phyloP scores from a whole-genome alignment of 768 basidiomycete species.

The Termitomyces titanicus region DNA sequence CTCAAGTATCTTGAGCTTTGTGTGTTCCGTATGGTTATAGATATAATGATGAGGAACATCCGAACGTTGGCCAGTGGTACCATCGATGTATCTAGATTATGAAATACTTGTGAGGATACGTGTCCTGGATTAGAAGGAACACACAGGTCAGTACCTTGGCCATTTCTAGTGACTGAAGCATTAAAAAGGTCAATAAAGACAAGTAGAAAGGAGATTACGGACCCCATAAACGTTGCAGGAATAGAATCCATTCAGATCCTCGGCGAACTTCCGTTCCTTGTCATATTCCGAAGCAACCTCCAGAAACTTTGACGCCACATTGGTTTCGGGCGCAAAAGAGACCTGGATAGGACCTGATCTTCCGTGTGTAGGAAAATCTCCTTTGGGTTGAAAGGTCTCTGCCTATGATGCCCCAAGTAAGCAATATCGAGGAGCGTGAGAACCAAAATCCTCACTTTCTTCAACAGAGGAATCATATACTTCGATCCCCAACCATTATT shows the following conservation, averaged over 20 bases:
- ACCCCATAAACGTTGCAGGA: constrained; percentile 46
- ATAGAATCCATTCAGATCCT: constrained; percentile 47
- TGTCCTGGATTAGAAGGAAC: no score
- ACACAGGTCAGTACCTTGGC: constrained; percentile 37
- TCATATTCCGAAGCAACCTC: constrained; percentile 44
- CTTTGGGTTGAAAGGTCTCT: constrained; percentile 33
- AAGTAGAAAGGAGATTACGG: constrained; percentile 12
- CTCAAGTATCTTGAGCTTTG: constrained; percentile 38
- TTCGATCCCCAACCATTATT: constrained; percentile 62
- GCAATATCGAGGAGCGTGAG: background rate
- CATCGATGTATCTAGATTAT: constrained; percentile 47
- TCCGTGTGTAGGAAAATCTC: constrained; percentile 37
- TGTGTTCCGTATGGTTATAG: constrained; percentile 41
- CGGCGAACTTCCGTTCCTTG: constrained; percentile 34
- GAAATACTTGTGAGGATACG: background rate
- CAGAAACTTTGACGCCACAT: constrained; percentile 46
- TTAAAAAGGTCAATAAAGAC: background rate
- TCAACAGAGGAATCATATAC: constrained; percentile 52
- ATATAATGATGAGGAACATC: constrained; percentile 51
- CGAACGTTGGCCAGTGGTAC: constrained; percentile 48
- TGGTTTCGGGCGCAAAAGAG: constrained; percentile 34
- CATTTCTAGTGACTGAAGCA: constrained; percentile 34
- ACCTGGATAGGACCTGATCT: constrained; percentile 46
- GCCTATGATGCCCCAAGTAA: constrained; percentile 17
- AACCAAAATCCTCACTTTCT: constrained; percentile 37